Evolutionary conservation across 2,329 filamentous ascomycete species (phyloP).

Genomic region (Cladosporium cucumerinum): DNA sequence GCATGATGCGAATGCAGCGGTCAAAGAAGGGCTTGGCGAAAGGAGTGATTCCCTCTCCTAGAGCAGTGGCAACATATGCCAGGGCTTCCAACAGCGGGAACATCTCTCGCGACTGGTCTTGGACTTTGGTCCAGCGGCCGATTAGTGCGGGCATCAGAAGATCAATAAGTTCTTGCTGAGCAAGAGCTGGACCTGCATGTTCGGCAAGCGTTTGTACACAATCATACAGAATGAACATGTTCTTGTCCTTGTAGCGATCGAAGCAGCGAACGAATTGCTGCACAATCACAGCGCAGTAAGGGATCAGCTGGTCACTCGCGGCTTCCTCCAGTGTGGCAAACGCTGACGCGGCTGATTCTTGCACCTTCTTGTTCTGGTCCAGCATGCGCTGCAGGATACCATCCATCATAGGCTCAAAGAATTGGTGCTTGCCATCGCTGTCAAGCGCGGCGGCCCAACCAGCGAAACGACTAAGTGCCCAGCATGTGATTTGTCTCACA

Average conservation of each 20-base stretch:
- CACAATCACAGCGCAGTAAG: conserved; percentile 86
- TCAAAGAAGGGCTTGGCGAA: conserved; percentile 84
- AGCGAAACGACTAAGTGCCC: conserved; percentile 92
- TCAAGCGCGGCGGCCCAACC: conserved; percentile 80
- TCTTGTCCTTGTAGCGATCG: conserved; percentile 92
- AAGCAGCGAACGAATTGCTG: conserved; percentile 92
- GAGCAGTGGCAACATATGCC: conserved; percentile 85
- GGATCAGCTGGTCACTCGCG: conserved; percentile 72
- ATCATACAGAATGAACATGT: conserved; percentile 98
- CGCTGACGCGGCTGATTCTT: conserved; percentile 91
- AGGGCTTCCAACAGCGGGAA: conserved; percentile 96
- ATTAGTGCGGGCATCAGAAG: conserved; percentile 92
- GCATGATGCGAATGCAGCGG: conserved; percentile 86
- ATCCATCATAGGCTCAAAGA: conserved; percentile 95
- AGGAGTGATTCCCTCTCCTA: conserved; percentile 76
- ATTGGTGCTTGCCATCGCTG: conserved; percentile 66
- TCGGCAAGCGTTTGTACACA: conserved; percentile 96
- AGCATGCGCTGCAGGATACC: conserved; percentile 92
- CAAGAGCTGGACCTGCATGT: conserved; percentile 76
- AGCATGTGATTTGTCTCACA: conserved; percentile 94
- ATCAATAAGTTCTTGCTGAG: conserved; percentile 74
- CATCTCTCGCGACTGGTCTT: conserved; percentile 85
- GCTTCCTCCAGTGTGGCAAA: conserved; percentile 97
- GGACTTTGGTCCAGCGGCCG: conserved; percentile 78
- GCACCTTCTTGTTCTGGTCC: conserved; percentile 95